Evolutionary conservation across 305 asterid genomes (phyloP), one percentile per base, ranked within the genome.

Genomic region (Solanum hybrid): DNA sequence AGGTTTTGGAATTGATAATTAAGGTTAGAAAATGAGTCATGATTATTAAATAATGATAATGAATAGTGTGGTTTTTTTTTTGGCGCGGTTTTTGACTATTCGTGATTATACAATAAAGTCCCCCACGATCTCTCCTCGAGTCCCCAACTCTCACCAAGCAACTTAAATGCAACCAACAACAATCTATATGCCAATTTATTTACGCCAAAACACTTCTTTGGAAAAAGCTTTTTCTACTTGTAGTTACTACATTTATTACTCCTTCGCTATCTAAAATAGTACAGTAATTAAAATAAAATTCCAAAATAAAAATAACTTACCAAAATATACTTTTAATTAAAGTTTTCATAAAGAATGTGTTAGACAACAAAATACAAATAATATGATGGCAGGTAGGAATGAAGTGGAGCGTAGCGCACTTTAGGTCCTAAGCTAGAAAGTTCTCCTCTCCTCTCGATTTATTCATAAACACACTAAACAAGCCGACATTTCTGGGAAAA

Each of bases 71-170:
- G 56, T 4, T 31, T 38, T 38, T 40, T 45, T 14, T 35, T 81
- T 81, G 71, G 71, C 38, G 87, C 87, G 15, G 72, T 38, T 45
- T 42, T 26, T 82, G n/a, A 27, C 38, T 42, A 22, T 22, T 11
- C 15, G 37, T 40, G 37, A 6, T 27, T 26, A 75, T 31, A 17
- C 42, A 78, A 19, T 78, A 78, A 10, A 35, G 82, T 2, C 51
- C 56, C 86, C 86, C 86, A 26, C 69, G 86, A 81, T 81, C 86
- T 81, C 31, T 81, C 86, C 26, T 81, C 71, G 71, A 82, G 87
- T 42, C 38, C 87, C 17, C 36, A 73, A 73, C 78, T 27, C 24
- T 45, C 4, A 51, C 11, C 87, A 40, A 27, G 72, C 27, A 82
- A 82, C 37, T 82, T 81, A 42, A 81, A 82, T 82, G 87, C 87